Percentiles rank a stretch among this genome's conserved stretches.
phyloP scores from a whole-genome alignment of 495 filamentous ascomycete species.

The Bombardia bombarda region DNA sequence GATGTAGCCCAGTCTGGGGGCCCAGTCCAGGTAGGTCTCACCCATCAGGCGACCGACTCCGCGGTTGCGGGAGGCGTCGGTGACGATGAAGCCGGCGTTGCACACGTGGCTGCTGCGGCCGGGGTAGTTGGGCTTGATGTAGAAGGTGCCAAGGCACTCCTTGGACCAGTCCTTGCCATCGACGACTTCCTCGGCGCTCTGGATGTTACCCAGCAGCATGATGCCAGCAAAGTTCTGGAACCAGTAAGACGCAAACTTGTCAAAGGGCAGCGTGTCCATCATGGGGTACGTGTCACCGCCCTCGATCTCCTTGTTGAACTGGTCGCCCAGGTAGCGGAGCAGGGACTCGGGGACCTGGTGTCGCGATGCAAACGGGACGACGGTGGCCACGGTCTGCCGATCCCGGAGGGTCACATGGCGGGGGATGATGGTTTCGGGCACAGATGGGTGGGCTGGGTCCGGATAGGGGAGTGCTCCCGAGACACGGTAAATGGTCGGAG shows the following conservation, averaged over 20 bases:
- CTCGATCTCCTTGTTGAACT: slow-evolving; percentile 91
- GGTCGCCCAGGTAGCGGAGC: slow-evolving; percentile 71
- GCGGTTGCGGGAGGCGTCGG: slow-evolving; percentile 77
- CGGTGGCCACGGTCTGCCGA: slow-evolving; percentile 79
- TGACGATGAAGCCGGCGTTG: slow-evolving; percentile 92
- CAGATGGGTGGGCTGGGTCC: slow-evolving; percentile 46
- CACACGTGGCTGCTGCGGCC: slow-evolving; percentile 93
- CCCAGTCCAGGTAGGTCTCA: slow-evolving; percentile 90
- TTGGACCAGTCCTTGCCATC: slow-evolving; percentile 76
- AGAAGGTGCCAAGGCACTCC: slow-evolving; percentile 87
- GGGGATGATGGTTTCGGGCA: slow-evolving; percentile 62
- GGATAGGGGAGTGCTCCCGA: slow-evolving; percentile 59
- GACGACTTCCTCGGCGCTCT: slow-evolving; percentile 46
- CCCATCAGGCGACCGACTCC: slow-evolving; percentile 92
- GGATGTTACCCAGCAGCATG: slow-evolving; percentile 81
- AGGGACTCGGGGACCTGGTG: slow-evolving; percentile 67
- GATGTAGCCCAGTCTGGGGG: slow-evolving; percentile 85
- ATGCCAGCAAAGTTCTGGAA: slow-evolving; percentile 91
- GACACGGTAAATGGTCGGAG: slow-evolving; percentile 52
- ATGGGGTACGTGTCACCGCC: slow-evolving; percentile 96
- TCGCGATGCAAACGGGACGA: slow-evolving; percentile 76
- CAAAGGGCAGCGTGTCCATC: slow-evolving; percentile 65
- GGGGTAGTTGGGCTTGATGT: slow-evolving; percentile 96
- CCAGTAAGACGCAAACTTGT: slow-evolving; percentile 83
- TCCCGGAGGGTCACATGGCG: slow-evolving; percentile 87